phyloP scores from a whole-genome alignment of 1,284 basidiomycete species.

The Gomphus bonarii region DNA sequence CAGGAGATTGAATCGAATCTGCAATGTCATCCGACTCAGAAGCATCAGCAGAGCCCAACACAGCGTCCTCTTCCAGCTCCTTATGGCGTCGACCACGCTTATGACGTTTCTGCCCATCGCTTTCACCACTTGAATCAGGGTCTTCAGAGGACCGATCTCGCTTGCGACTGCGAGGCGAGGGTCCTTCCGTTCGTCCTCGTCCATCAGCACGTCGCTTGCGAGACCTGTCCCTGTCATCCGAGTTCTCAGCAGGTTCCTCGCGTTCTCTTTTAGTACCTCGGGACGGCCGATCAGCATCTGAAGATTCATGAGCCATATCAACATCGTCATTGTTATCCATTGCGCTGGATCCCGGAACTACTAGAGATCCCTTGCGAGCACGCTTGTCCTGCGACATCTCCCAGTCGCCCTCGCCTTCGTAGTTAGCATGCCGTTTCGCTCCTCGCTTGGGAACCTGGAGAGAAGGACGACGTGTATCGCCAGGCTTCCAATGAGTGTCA shows the following conservation, averaged over 20 bases:
- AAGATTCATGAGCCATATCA: slow-evolving; percentile 22
- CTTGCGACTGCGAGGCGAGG: slow-evolving; percentile 44
- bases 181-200: slow-evolving; percentile 26
- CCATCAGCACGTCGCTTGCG: slow-evolving; percentile 28
- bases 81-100: slow-evolving; percentile 19
- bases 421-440: slow-evolving; percentile 34
- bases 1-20: slow-evolving; percentile 33
- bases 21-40: slow-evolving; percentile 26
- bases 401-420: slow-evolving; percentile 29
- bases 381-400: slow-evolving; percentile 25
- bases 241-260: slow-evolving; percentile 54
- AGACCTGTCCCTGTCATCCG: slow-evolving; percentile 17
- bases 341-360: not conserved
- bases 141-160: slow-evolving; percentile 46
- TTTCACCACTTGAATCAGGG: slow-evolving; percentile 32
- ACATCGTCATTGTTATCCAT: slow-evolving; percentile 15
- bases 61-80: slow-evolving; percentile 21
- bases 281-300: slow-evolving; percentile 22
- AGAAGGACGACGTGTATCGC: not conserved
- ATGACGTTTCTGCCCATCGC: slow-evolving; percentile 25
- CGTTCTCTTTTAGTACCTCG: slow-evolving; percentile 71
- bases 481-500: slow-evolving; percentile 28
- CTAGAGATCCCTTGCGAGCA: slow-evolving; percentile 30
- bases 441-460: slow-evolving; percentile 25
- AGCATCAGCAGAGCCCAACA: slow-evolving; percentile 17